Evolutionary conservation across 176 grass and related monocot genomes (phyloP).

Genomic region (Canna indica): DNA sequence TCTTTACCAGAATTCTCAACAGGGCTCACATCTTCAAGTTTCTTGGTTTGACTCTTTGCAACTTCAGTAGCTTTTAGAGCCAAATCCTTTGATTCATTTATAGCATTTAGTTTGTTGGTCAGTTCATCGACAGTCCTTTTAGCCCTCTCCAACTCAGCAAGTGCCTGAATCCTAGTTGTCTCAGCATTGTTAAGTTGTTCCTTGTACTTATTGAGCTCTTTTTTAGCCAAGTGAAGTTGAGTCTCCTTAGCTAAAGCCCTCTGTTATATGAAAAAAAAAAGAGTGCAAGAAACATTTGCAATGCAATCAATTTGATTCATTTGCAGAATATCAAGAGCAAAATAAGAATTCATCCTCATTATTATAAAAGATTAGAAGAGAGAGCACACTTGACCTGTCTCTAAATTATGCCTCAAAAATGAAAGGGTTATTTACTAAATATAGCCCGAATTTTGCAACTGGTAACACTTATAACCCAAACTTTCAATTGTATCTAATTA

Average conservation of each 20-base stretch:
- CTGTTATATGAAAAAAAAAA: conserved; percentile 16
- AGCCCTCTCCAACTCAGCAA: conserved; percentile 77
- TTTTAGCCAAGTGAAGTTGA: conserved; percentile 75
- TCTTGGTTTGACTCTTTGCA: conserved; percentile 61
- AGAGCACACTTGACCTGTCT: background rate
- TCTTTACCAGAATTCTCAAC: conserved; percentile 46
- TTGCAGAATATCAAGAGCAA: background rate
- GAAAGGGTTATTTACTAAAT: too few species aligned
- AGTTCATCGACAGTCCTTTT: conserved; percentile 71
- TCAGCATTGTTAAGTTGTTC: conserved; percentile 77
- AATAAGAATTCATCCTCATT: background rate
- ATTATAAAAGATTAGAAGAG: background rate
- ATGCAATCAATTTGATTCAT: background rate
- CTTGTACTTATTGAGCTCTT: conserved; percentile 90
- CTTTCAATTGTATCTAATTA: too few species aligned
- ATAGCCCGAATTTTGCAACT: too few species aligned
- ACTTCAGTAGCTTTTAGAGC: conserved; percentile 64
- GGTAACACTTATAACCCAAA: too few species aligned
- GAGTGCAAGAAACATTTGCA: background rate
- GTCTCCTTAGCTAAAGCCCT: conserved; percentile 73
- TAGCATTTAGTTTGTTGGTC: conserved; percentile 45
- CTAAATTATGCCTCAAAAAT: background rate
- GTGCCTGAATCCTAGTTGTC: conserved; percentile 61
- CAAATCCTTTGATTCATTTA: conserved; percentile 78
- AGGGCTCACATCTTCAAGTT: conserved; percentile 46